phyloP scores from a whole-genome alignment of 371 early-diverging fungal genomes.

The Rhizopus sp. region DNA sequence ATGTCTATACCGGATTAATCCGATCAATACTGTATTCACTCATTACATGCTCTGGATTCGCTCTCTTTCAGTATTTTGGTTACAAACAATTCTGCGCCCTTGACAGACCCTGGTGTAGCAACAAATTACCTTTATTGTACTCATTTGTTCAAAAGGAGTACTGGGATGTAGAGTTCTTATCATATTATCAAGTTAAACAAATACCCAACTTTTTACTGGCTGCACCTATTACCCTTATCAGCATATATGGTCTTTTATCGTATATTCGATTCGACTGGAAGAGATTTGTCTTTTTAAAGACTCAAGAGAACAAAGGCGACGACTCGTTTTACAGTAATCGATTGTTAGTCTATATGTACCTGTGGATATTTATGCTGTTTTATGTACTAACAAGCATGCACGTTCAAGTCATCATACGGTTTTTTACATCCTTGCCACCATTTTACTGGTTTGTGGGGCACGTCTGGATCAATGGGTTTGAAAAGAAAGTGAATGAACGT shows the following conservation, averaged over 20 bases:
- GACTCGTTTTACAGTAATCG: slow-evolving; percentile 13
- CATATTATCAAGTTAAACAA: slow-evolving; percentile 80
- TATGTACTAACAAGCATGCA: slow-evolving; percentile 79
- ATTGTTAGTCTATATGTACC: slow-evolving; percentile 55
- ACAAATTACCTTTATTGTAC: slow-evolving; percentile 69
- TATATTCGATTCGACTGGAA: slow-evolving; percentile 58
- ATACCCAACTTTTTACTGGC: slow-evolving; percentile 92
- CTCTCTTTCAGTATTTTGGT: slow-evolving; percentile 72
- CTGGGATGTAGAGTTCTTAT: slow-evolving; percentile 88
- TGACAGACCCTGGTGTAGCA: slow-evolving; percentile 74
- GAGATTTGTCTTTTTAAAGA: slow-evolving; percentile 61
- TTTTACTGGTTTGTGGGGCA: slow-evolving; percentile 84
- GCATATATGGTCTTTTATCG: slow-evolving; percentile 55
- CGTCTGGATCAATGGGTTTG: slow-evolving; percentile 35
- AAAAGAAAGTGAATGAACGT: slow-evolving; percentile 6
- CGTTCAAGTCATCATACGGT: slow-evolving; percentile 88
- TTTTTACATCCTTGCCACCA: slow-evolving; percentile 81
- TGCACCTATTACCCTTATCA: slow-evolving; percentile 73
- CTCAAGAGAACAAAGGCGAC: not conserved
- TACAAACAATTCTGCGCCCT: slow-evolving; percentile 64
- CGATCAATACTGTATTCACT: slow-evolving; percentile 42
- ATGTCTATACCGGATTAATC: slow-evolving; percentile 28
- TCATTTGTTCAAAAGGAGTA: slow-evolving; percentile 86
- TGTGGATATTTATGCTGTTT: slow-evolving; percentile 68
- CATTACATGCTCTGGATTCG: slow-evolving; percentile 59